Evolutionary conservation across 139 green algal genomes (phyloP).

Genomic region (Pseudopediastrum boryanum): DNA sequence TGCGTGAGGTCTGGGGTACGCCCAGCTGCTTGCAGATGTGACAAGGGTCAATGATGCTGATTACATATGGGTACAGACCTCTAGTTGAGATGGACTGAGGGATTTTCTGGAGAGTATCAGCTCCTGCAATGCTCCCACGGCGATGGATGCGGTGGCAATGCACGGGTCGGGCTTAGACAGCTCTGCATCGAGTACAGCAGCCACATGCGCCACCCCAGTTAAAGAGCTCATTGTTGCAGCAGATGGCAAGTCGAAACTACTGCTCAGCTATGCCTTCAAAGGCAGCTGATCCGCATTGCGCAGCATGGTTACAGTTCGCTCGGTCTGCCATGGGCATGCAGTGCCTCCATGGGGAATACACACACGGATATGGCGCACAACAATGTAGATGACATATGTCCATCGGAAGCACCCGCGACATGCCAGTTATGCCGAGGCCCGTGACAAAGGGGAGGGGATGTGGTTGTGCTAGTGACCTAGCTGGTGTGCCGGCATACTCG

Average conservation of each 20-base stretch:
- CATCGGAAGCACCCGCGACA: no score
- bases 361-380: no score
- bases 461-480: no score
- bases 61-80: no score
- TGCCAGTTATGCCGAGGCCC: no score
- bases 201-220: neutral
- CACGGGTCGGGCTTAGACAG: neutral
- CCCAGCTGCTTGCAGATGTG: neutral
- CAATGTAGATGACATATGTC: no score
- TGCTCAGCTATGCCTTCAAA: neutral
- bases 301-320: no score
- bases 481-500: no score
- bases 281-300: neutral
- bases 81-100: neutral
- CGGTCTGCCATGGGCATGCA: no score
- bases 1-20: neutral
- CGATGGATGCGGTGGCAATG: neutral
- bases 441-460: no score
- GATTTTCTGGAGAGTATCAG: neutral
- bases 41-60: neutral
- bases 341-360: no score
- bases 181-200: neutral
- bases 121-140: slow-evolving; percentile 29
- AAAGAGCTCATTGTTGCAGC: neutral
- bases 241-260: neutral